These are phyloP conservation scores for Colletotrichum coccodes DNA, from an alignment of 2,329 filamentous ascomycete genomes.

Conservation along the genomic window DNA sequence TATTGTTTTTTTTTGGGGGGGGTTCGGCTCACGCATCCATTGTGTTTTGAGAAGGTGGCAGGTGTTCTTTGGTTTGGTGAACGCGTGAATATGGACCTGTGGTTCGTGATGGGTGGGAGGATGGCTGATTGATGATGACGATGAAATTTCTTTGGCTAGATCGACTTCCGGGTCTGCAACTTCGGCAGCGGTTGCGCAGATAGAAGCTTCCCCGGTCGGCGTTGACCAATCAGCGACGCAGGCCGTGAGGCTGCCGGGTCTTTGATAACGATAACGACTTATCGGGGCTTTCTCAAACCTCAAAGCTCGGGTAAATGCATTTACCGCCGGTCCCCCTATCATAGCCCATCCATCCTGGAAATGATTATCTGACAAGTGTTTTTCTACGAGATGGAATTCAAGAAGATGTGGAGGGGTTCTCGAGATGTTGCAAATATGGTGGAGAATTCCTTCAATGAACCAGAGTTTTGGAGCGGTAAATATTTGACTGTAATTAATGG, in stretches of 20 bases:
- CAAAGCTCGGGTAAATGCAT: conserved; percentile 16
- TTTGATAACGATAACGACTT: conserved; percentile 26
- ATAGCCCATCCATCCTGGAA: not conserved
- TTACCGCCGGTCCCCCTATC: too few species aligned
- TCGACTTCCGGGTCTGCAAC: conserved; percentile 10
- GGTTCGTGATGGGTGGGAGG: not conserved
- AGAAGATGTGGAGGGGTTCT: too few species aligned
- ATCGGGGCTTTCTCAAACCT: not conserved
- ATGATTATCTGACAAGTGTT: not conserved
- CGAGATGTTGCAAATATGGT: too few species aligned
- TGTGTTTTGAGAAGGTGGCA: not conserved
- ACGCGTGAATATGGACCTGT: not conserved
- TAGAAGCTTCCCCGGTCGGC: conserved; percentile 25
- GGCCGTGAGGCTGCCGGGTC: not conserved
- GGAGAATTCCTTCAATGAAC: too few species aligned
- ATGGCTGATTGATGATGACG: conserved; percentile 29
- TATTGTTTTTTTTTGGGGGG: conserved; percentile 2
- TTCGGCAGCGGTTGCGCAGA: not conserved
- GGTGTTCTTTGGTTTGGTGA: not conserved
- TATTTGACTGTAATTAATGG: too few species aligned
- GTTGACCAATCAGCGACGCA: conserved; percentile 10
- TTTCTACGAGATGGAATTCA: not conserved
- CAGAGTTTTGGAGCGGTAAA: too few species aligned
- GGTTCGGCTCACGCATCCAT: conserved; percentile 37
- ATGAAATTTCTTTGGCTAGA: conserved; percentile 35